These are phyloP conservation scores for Phaseolus coccineus DNA, from an alignment of 331 rosid species.

Conservation along the genomic window DNA sequence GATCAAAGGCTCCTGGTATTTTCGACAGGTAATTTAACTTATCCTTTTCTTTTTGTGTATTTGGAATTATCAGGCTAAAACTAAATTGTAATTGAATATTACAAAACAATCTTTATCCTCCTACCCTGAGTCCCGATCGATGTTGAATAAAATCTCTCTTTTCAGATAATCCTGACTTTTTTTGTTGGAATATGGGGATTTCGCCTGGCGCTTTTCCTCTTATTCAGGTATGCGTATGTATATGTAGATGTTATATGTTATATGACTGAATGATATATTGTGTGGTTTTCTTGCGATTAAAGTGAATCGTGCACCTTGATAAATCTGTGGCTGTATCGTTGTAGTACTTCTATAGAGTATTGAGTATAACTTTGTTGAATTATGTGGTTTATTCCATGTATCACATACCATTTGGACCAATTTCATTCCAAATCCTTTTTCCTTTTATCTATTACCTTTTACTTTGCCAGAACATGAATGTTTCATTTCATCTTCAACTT, in stretches of 20 bases:
- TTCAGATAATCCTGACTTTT: slow-evolving; percentile 73
- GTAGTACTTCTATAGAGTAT: not conserved
- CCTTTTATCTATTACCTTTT: not conserved
- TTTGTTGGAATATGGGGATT: slow-evolving; percentile 92
- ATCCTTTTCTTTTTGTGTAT: slow-evolving; percentile 10
- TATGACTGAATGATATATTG: not conserved
- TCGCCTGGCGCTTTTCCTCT: slow-evolving; percentile 80
- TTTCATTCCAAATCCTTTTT: slow-evolving; percentile 4
- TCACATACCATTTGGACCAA: not conserved
- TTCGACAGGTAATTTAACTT: slow-evolving; percentile 74
- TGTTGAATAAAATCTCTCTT: slow-evolving; percentile 25
- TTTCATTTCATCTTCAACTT: slow-evolving; percentile 17
- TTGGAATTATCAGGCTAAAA: not conserved
- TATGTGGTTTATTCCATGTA: not conserved
- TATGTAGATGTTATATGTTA: not conserved
- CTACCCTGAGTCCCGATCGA: not conserved
- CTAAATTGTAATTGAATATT: too few species aligned
- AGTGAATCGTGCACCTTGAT: not conserved
- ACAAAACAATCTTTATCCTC: not conserved
- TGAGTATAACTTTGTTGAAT: not conserved
- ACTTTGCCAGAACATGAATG: not conserved
- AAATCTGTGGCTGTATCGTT: not conserved
- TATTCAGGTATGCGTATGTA: slow-evolving; percentile 64
- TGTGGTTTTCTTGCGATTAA: slow-evolving; percentile 11
- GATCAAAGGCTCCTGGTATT: slow-evolving; percentile 78